Base-by-base conservation (phyloP, 1,284 basidiomycete genomes). In the Cryptococcus sp. region DNA sequence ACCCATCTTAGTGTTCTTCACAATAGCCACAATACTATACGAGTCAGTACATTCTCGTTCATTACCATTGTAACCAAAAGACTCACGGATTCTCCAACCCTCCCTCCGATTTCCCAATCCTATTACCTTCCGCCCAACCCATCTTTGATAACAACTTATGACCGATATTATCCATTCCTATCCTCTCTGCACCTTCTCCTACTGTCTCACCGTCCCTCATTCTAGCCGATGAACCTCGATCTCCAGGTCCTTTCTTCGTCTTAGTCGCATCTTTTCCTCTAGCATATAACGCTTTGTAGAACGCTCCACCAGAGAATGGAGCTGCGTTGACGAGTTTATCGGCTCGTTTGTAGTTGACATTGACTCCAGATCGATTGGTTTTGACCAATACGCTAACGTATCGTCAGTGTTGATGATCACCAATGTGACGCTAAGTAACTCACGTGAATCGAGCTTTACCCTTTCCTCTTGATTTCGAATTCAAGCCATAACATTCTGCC, bases 401-500 rank as follows among this genome's bases (percentile, higher is more conserved):
- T 33, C 6, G 35, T 45, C 5, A 52, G 33, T 13, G 38, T n/a
- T 10, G 10, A 41, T 41, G 23, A 23, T 23, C 23, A 23, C 38
- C 38, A 41, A n/a, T 41, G 38, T 41, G n/a, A 5, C 46, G 44
- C 14, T 35, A 15, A 15, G 33, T 11, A 7, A 71, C 76, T 66
- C 58, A 78, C 74, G 76, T 73, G 68, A 78, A 79, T 57, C 91
- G 78, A 44, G 65, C 67, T 14, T 75, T 71, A 0, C 85, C 90
- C 8, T 80, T 79, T 0, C 90, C 90, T 59, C 86, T 84, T 66
- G 88, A 90, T 61, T 81, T 68, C 58, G 87, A 90, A 76, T 86
- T 87, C 71, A 96, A 61, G 30, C 81, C 81, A 72, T 93, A 94
- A 53, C 83, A 84, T 5, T 73, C 61, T 11, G 90, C 90, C 61